Evolutionary conservation across 306 rosid species (phyloP).

Genomic region (Ormosia emarginata): DNA sequence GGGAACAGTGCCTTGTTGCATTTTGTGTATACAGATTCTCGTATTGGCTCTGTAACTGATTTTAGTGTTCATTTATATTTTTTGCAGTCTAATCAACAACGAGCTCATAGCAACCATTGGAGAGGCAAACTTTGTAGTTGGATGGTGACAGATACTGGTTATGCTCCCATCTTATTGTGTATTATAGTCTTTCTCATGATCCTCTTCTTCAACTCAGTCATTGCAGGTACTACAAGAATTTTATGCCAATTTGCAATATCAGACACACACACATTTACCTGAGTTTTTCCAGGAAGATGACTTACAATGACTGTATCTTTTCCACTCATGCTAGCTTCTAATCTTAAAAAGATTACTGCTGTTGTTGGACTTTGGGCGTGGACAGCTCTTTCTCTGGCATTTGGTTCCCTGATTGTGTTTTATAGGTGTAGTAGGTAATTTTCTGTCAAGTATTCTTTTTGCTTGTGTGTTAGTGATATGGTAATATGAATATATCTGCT

Average conservation of each 20-base stretch:
- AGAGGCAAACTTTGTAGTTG: constrained; percentile 47
- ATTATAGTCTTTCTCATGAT: constrained; percentile 43
- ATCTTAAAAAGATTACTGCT: constrained; percentile 82
- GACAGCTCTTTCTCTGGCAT: constrained; percentile 59
- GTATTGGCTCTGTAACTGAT: constrained; percentile 21
- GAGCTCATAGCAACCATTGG: constrained; percentile 45
- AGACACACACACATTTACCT: background rate
- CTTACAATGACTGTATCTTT: constrained; percentile 33
- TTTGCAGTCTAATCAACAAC: constrained; percentile 71
- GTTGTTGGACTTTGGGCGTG: constrained; percentile 86
- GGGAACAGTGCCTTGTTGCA: background rate
- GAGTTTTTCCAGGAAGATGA: constrained; percentile 19
- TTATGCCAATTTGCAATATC: constrained; percentile 15
- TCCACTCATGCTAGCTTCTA: constrained; percentile 56
- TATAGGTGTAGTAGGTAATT: constrained; percentile 88
- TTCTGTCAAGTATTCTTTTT: constrained; percentile 16
- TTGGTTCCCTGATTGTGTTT: constrained; percentile 64
- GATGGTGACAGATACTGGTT: constrained; percentile 58
- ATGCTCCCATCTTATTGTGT: constrained; percentile 71
- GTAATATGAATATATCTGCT: background rate
- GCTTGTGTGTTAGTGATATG: constrained; percentile 6
- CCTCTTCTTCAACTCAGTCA: constrained; percentile 76
- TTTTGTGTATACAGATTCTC: constrained; percentile 17
- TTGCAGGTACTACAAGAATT: constrained; percentile 56
- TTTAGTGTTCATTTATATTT: constrained; percentile 12